Conservation (phyloP, 116 monocot species). For the Cymodocea nodosa region DNA sequence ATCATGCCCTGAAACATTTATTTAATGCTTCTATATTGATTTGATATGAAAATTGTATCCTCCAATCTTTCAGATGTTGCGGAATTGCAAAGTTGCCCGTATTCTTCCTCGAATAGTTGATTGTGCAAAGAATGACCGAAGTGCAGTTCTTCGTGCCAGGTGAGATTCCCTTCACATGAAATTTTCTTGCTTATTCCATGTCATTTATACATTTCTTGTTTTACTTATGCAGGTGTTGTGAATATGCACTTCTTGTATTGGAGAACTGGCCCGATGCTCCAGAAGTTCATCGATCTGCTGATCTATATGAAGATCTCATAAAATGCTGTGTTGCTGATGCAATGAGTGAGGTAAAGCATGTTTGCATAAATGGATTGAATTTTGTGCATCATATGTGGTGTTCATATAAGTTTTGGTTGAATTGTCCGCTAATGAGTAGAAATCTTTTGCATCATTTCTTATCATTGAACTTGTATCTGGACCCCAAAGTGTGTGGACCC, state of each 20-base stretch:
- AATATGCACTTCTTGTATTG: conserved; percentile 82
- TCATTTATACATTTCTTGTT: background rate
- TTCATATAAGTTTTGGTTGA: too few species aligned
- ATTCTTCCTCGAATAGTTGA: conserved; percentile 78
- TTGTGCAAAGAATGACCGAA: conserved; percentile 86
- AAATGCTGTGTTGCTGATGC: conserved; percentile 99
- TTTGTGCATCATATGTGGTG: too few species aligned
- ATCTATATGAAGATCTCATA: conserved; percentile 91
- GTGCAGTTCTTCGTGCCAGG: conserved; percentile 94
- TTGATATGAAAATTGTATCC: conserved; percentile 6
- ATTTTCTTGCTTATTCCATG: background rate
- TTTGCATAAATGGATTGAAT: too few species aligned
- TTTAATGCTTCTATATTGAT: background rate
- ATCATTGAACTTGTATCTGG: too few species aligned
- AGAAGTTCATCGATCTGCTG: conserved; percentile 86
- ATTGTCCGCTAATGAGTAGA: too few species aligned
- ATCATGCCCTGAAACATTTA: conserved; percentile 2
- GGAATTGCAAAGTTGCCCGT: conserved; percentile 93
- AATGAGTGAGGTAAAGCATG: conserved; percentile 77
- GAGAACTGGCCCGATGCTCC: conserved; percentile 99
- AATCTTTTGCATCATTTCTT: too few species aligned
- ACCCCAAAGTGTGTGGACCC: too few species aligned
- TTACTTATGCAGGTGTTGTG: conserved; percentile 71
- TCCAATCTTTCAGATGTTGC: conserved; percentile 51
- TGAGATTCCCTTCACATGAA: conserved; percentile 9